Evolutionary conservation across 257 asterid genomes (phyloP).

Genomic region (Prunella vulgaris): DNA sequence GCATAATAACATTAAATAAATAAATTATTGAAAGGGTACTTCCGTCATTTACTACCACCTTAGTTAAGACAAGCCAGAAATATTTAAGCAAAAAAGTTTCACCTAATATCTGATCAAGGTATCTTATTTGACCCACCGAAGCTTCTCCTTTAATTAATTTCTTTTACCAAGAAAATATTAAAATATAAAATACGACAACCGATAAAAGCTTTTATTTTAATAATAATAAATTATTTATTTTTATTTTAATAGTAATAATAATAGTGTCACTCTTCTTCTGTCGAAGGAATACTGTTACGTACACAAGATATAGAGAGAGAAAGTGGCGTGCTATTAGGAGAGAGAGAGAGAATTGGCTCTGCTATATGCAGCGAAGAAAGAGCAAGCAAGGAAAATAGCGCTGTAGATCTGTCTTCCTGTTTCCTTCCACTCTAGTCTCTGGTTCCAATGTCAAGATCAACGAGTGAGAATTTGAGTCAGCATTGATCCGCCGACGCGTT

Average conservation of each 20-base stretch:
- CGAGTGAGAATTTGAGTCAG: conserved; percentile 20
- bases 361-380: not conserved
- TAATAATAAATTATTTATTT: not conserved
- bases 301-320: conserved; percentile 36
- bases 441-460: conserved; percentile 26
- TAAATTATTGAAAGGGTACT: conserved; percentile 19
- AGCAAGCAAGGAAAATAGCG: conserved; percentile 6
- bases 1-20: not conserved
- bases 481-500: conserved; percentile 36
- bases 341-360: conserved; percentile 29
- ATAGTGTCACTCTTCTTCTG: conserved; percentile 17
- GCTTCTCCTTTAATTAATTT: conserved; percentile 31
- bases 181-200: not conserved
- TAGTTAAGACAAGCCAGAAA: conserved; percentile 16
- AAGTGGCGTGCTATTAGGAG: not conserved
- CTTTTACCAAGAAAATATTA: conserved; percentile 4
- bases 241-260: not conserved
- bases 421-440: conserved; percentile 25
- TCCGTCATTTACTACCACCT: conserved; percentile 20
- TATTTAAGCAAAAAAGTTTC: conserved; percentile 24
- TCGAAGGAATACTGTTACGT: conserved; percentile 26
- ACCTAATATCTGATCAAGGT: conserved; percentile 48
- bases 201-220: not conserved
- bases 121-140: conserved; percentile 45
- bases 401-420: conserved; percentile 41